Evolutionary conservation across 1,284 basidiomycete species (phyloP).

Genomic region (Kalmanozyma brasiliensis): DNA sequence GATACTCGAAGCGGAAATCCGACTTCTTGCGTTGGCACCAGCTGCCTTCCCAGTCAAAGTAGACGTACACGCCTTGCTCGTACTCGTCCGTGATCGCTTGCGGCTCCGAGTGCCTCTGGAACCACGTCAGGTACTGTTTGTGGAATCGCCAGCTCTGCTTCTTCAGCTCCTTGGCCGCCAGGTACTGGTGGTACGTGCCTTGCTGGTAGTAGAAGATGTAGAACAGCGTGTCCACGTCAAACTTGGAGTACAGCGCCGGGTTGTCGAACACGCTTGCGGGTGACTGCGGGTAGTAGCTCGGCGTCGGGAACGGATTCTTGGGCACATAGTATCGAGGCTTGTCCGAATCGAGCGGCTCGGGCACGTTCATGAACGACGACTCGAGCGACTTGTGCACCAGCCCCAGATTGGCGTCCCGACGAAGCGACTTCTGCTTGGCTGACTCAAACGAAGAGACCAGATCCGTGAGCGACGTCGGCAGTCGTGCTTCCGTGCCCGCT

Average conservation of each 20-base stretch:
- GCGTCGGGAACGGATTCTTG: constrained; percentile 88
- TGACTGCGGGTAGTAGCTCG: constrained; percentile 93
- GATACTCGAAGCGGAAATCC: constrained; percentile 79
- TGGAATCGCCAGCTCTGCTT: constrained; percentile 99
- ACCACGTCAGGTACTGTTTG: constrained; percentile 99
- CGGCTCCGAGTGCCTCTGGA: constrained; percentile 98
- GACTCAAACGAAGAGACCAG: constrained; percentile 94
- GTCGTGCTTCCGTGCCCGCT: constrained; percentile 59
- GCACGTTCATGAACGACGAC: constrained; percentile 85
- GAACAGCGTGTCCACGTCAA: constrained; percentile 97
- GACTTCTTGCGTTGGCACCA: constrained; percentile 99
- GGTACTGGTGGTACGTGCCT: constrained; percentile 96
- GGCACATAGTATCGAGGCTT: constrained; percentile 88
- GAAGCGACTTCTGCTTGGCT: constrained; percentile 88
- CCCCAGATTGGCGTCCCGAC: constrained; percentile 84
- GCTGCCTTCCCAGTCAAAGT: constrained; percentile 68
- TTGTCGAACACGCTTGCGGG: constrained; percentile 85
- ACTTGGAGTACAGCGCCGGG: constrained; percentile 85
- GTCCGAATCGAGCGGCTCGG: constrained; percentile 84
- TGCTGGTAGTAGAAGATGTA: constrained; percentile 99
- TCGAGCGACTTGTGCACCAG: constrained; percentile 84
- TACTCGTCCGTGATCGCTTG: constrained; percentile 99
- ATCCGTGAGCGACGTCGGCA: constrained; percentile 86
- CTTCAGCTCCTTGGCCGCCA: constrained; percentile 96
- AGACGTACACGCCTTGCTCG: constrained; percentile 85